phyloP scores from a whole-genome alignment of 345 rosid species.

The Aegle marmelos region DNA sequence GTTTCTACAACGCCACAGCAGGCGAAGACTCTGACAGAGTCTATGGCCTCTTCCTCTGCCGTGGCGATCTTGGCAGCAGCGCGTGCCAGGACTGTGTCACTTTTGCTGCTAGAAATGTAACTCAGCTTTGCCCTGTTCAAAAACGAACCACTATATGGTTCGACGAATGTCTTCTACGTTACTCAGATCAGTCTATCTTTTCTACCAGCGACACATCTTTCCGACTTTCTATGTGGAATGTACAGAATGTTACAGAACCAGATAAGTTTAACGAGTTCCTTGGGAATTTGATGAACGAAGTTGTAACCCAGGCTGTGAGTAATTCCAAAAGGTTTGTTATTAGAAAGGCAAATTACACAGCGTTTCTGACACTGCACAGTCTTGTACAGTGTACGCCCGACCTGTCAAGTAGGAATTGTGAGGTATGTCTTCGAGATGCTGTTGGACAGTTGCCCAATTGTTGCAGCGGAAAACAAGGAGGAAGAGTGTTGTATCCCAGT shows the following conservation, averaged over 20 bases:
- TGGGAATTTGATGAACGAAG: background rate
- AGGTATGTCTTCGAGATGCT: constrained; percentile 19
- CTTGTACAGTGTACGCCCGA: constrained; percentile 58
- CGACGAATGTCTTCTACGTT: constrained; percentile 17
- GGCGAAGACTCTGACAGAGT: constrained; percentile 8
- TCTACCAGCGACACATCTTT: background rate
- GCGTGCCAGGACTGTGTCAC: background rate
- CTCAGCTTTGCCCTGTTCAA: background rate
- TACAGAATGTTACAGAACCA: constrained; percentile 1
- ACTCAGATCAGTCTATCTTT: constrained; percentile 1
- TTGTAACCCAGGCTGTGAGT: constrained; percentile 8
- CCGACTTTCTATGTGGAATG: background rate
- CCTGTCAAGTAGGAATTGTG: constrained; percentile 14
- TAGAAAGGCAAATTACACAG: constrained; percentile 11
- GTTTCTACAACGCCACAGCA: background rate
- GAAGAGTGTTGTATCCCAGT: constrained; percentile 27
- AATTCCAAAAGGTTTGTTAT: constrained; percentile 33
- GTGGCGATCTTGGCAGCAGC: background rate
- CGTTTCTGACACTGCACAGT: constrained; percentile 24
- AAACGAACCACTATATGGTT: constrained; percentile 5
- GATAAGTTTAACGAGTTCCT: constrained; percentile 12
- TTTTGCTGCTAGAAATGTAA: background rate
- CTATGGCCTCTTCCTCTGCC: constrained; percentile 20
- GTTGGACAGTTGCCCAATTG: background rate
- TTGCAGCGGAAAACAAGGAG: constrained; percentile 21